Conservation (phyloP, 1,139 yeast species). For the Wickerhamiella pararugosa region DNA sequence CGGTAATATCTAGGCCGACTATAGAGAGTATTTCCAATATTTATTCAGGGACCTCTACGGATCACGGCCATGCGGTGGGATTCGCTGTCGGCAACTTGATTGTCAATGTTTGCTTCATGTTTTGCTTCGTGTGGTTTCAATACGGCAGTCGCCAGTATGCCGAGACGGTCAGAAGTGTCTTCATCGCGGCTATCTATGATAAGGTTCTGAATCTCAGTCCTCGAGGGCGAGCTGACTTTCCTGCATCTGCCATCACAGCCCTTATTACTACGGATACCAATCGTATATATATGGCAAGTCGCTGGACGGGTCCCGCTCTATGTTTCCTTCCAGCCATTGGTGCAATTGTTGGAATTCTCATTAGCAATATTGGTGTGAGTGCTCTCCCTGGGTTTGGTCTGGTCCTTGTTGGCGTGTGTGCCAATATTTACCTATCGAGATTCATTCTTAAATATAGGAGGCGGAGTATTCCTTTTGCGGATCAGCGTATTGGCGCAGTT, state of each 20-base stretch:
- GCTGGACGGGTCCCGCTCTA: conserved; percentile 51
- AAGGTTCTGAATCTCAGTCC: conserved; percentile 70
- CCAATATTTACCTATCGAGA: conserved; percentile 60
- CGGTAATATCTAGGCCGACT: conserved; percentile 62
- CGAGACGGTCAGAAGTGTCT: conserved; percentile 65
- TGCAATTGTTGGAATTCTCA: conserved; percentile 44
- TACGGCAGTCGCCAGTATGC: conserved; percentile 60
- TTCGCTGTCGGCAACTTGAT: conserved; percentile 13
- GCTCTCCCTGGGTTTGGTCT: conserved; percentile 82
- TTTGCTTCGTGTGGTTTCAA: conserved; percentile 12
- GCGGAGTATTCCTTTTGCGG: conserved; percentile 40
- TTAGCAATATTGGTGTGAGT: conserved; percentile 58
- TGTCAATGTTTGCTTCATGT: conserved; percentile 11
- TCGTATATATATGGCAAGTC: conserved; percentile 65
- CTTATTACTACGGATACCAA: conserved; percentile 95
- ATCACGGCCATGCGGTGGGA: conserved; percentile 42
- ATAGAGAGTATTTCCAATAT: conserved; percentile 72
- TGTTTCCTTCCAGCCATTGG: conserved; percentile 55
- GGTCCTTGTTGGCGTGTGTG: conserved; percentile 71
- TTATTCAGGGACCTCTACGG: conserved; percentile 66
- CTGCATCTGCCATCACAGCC: conserved; percentile 95
- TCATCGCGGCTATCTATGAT: conserved; percentile 64
- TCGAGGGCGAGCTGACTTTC: conserved; percentile 63
- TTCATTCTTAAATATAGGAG: conserved; percentile 64
- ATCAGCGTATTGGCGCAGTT: conserved; percentile 54